A percentile compares a stretch with the other conserved stretches of the same genome.
phyloP scores from a whole-genome alignment of 345 rosid species.

The sweet orange (Citrus sinensis) region DVS_A1.0 CM039165.1:30434001-30434500 shows the following conservation, averaged over 20 bases:
- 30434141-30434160: slow-evolving; percentile 28
- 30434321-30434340: slow-evolving; percentile 51
- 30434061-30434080: slow-evolving; percentile 49
- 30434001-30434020: slow-evolving; percentile 47
- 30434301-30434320: slow-evolving; percentile 39
- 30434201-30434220: slow-evolving; percentile 33
- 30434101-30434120: slow-evolving; percentile 53
- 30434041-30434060: slow-evolving; percentile 56
- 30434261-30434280: slow-evolving; percentile 47
- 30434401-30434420: neutral
- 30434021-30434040: slow-evolving; percentile 50
- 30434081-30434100: slow-evolving; percentile 56
- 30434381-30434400: neutral
- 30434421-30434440: slow-evolving; percentile 18
- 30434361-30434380: neutral
- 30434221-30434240: slow-evolving; percentile 42
- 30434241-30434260: slow-evolving; percentile 44
- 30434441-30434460: slow-evolving; percentile 53
- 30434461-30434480: slow-evolving; percentile 45
- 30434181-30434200: slow-evolving; percentile 40
- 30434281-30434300: slow-evolving; percentile 51
- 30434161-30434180: slow-evolving; percentile 37
- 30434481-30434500: slow-evolving; percentile 34
- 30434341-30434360: slow-evolving; percentile 1
- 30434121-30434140: slow-evolving; percentile 37